phyloP scores from a whole-genome alignment of 768 basidiomycete species.

The Mycena galopus region DNA sequence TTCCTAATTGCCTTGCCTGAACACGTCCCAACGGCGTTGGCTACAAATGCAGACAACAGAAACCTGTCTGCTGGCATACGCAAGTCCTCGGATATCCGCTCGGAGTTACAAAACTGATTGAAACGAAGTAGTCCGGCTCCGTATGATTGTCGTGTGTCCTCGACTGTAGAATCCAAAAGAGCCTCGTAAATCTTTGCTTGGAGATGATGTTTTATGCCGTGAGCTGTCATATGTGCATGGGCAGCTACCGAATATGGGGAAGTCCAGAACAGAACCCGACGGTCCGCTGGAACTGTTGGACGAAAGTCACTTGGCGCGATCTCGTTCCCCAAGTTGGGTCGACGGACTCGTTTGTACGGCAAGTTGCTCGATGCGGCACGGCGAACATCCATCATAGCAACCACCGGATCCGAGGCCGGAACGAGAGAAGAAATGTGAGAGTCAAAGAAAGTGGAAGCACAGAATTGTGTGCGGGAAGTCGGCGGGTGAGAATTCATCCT shows the following conservation, averaged over 20 bases:
- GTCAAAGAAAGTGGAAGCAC: background rate
- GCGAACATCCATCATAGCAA: background rate
- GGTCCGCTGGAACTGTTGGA: conserved; percentile 20
- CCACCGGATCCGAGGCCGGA: background rate
- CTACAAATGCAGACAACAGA: background rate
- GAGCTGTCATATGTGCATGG: conserved; percentile 6
- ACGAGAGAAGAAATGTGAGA: background rate
- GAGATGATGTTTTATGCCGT: background rate
- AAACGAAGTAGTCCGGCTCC: conserved; percentile 45
- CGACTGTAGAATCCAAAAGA: background rate
- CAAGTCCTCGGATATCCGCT: background rate
- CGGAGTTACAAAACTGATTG: conserved; percentile 38
- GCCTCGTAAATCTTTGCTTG: background rate
- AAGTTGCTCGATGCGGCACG: background rate
- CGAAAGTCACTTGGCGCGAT: background rate
- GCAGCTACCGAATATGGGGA: conserved; percentile 17
- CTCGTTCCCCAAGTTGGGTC: conserved; percentile 3
- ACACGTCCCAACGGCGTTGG: background rate
- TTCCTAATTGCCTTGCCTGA: background rate
- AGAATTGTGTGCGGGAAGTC: no score
- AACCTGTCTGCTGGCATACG: background rate
- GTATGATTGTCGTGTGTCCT: conserved; percentile 35
- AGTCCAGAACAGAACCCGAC: conserved; percentile 24
- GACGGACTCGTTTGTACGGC: background rate
- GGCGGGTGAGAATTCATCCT: background rate